Conservation (phyloP, 768 basidiomycete species). For the Termitomyces sp. region DNA sequence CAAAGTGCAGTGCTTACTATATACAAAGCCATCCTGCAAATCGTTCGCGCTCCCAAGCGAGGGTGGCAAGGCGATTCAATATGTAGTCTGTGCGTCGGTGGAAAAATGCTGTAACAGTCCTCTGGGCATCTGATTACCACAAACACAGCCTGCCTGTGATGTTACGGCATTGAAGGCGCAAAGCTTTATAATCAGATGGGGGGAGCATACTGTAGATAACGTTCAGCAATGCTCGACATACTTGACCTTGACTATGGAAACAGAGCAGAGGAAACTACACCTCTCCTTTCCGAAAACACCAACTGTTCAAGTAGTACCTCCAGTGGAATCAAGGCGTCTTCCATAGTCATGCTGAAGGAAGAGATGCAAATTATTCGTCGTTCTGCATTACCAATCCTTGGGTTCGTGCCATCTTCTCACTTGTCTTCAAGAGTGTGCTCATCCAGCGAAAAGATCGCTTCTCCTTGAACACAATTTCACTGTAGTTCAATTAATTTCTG, state of each 20-base stretch:
- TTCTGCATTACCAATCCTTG: neutral
- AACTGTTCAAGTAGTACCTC: neutral
- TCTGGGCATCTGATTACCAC: neutral
- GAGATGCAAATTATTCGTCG: neutral
- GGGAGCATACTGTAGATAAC: neutral
- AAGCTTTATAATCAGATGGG: neutral
- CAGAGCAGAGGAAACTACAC: neutral
- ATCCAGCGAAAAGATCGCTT: neutral
- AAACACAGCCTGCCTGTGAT: neutral
- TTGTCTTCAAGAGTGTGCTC: neutral
- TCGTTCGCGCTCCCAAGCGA: too few relatives aligned
- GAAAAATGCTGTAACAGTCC: neutral
- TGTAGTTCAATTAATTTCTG: neutral
- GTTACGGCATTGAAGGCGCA: neutral
- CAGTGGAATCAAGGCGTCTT: neutral
- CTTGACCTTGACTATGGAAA: neutral
- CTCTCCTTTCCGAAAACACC: neutral
- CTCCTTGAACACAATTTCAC: neutral
- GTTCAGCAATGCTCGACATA: neutral
- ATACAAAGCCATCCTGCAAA: too few relatives aligned
- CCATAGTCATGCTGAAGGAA: neutral
- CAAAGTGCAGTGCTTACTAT: too few relatives aligned
- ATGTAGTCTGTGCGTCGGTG: too few relatives aligned
- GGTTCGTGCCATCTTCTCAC: neutral
- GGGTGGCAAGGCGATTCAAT: too few relatives aligned